Base-by-base conservation (phyloP, 208 protist genomes). In the Leptomonas pyrrhocoris region DNA sequence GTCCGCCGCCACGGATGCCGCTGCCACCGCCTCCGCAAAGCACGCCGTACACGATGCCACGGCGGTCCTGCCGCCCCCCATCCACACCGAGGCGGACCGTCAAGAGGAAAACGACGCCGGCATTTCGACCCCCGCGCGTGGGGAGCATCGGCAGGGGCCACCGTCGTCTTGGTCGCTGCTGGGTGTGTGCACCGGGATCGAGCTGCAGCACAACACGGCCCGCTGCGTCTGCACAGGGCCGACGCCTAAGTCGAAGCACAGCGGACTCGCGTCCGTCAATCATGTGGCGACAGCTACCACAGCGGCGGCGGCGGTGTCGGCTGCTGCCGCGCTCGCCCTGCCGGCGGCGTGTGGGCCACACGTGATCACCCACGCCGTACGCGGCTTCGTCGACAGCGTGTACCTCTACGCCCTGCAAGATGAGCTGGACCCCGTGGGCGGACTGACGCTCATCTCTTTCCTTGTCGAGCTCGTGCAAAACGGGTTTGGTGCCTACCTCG, bases 341-440 rank as follows among this genome's bases (percentile, higher is more conserved):
- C 74, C 79, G 15, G 45, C 49, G 25, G 61, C 54, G 48, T 83
- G 79, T 25, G 68, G 65, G 18, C 74, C 74, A 28, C 70, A 80
- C 56, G 59, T 83, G 25, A 68, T 83, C 45, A 80, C 79, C 7
- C 56, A 76, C 40, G 61, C 79, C n/a, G 70, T 73, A 54, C 73
- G 73, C 23, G 54, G 27, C 53, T 80, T 76, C n/a, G 69, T 80
- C n/a, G 56, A 73, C 36, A 45, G 38, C 30, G 49, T 74, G 2
- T 69, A 77, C 56, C 51, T 68, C 38, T 66, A 79, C 51, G 69
- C 75, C 5, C 34, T 77, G 7, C 68, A 80, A 27, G 73, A 77
- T 18, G 77, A 79, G 61, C 36, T 64, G 34, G 62, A 73, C 40
- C 46, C 58, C 8, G 63, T 57, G 6, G 42, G 46, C 31, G 63